Evolutionary conservation across 2,329 filamentous ascomycete species (phyloP).

Genomic region (Curvularia verruculosa): DNA sequence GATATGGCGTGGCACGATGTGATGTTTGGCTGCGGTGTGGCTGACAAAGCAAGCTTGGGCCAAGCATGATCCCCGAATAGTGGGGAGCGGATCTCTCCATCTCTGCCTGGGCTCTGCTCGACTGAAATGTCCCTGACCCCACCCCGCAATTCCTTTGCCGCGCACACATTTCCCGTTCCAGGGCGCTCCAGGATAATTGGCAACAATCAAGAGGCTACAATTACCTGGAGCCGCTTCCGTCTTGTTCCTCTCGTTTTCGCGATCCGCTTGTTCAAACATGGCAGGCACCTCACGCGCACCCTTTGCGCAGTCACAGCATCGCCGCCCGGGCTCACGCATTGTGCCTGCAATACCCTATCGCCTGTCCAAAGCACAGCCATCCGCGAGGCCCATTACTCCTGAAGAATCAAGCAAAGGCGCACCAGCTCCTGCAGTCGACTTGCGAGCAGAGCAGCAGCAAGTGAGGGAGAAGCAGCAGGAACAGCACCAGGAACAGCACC

Average conservation of each 20-base stretch:
- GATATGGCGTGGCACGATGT: neutral
- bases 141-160: conserved; percentile 19
- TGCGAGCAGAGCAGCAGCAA: conserved; percentile 20
- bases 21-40: neutral
- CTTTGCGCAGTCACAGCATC: conserved; percentile 33
- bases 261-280: conserved; percentile 6
- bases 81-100: conserved; percentile 22
- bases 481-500: conserved; percentile 16
- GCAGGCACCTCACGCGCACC: conserved; percentile 33
- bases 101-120: conserved; percentile 14
- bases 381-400: conserved; percentile 37
- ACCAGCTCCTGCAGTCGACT: conserved; percentile 20
- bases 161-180: conserved; percentile 23
- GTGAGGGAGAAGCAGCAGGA: conserved; percentile 20
- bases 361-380: conserved; percentile 36
- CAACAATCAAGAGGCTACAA: conserved; percentile 36
- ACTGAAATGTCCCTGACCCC: conserved; percentile 15
- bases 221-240: conserved; percentile 52
- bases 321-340: conserved; percentile 41
- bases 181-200: conserved; percentile 54
- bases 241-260: conserved; percentile 5
- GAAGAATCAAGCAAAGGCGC: conserved; percentile 32
- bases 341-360: conserved; percentile 48
- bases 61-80: conserved; percentile 10
- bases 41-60: conserved; percentile 17